phyloP scores from a whole-genome alignment of 2,329 filamentous ascomycete species.

The Teratosphaeria pseudoeucalypti region DNA sequence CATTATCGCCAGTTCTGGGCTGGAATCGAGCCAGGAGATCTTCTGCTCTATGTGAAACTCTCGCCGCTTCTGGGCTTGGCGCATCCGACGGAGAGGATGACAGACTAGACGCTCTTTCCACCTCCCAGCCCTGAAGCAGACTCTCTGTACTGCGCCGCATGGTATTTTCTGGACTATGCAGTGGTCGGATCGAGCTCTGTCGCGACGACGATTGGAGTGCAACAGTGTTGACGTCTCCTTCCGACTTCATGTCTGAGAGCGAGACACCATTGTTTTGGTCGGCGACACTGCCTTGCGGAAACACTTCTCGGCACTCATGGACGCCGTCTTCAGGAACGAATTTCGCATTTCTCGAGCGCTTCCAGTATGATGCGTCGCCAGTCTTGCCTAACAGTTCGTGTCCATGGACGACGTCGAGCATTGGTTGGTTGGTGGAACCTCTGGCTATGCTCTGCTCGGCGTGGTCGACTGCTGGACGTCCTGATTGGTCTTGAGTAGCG shows the following conservation, averaged over 20 bases:
- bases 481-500: not conserved
- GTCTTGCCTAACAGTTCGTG: not conserved
- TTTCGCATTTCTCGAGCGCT: not conserved
- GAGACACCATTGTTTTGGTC: not conserved
- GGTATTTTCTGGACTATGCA: not conserved
- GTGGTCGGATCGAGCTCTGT: not conserved
- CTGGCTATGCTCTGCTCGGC: no score
- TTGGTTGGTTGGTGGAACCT: not conserved
- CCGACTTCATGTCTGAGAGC: not conserved
- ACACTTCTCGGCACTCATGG: no score
- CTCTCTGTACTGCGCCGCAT: not conserved
- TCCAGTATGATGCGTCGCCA: not conserved
- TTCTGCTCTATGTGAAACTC: not conserved
- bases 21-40: not conserved
- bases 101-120: not conserved
- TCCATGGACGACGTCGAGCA: not conserved
- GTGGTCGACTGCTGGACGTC: no score
- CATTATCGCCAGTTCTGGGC: not conserved
- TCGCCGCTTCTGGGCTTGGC: not conserved
- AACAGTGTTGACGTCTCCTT: not conserved
- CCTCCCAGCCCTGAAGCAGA: not conserved
- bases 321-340: no score
- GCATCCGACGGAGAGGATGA: not conserved
- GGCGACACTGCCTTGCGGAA: not conserved
- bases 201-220: not conserved